Evolutionary conservation across 495 filamentous ascomycete species (phyloP), one percentile per base, ranked within the genome.

Genomic region (Chaetomidium leptoderma): DNA sequence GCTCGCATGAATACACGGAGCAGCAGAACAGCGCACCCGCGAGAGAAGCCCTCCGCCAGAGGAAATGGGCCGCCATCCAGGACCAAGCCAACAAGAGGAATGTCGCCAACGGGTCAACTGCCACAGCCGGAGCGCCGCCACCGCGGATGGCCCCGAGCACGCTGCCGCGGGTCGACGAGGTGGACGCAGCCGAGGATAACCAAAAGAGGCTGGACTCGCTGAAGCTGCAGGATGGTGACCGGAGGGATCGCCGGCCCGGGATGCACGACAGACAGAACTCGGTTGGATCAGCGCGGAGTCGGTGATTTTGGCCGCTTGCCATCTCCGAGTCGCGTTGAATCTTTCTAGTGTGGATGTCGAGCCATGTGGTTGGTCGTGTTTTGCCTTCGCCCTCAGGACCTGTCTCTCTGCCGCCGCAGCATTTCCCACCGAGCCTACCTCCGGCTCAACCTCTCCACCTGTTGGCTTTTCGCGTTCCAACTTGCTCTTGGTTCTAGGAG

Each of bases 1-100:
- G 93, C 74, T 96, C 92, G 7, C 91, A 95, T 65, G 91, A 96
- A 58, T 99, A 97, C 69, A 92, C 91, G n/a, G 93, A 97, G 68
- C 85, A 91, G 60, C 92, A 97, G 72, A 93, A 91, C 70, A 90
- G 82, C 60, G 89, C 90, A 14, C 85, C 90, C 1, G 79, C 92
- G 37, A 81, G 90, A 32, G 83, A 95, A 66, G 82, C 84, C 60
- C 76, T 81, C 39, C 85, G 93, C 54, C 80, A 91, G 65, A 82
- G 81, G 47, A 87, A 92, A 63, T 99, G 93, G 93, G 90, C 92
- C 29, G 82, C 85, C 61, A 78, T 99, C 24, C 77, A 85, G 45
- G 87, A 95, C 52, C 83, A 87, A 69, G 91, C 95, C 57, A 86
- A 85, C 57, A 77, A 83, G 53, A 73, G 71, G 58, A 80, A 77